Base-by-base conservation (phyloP, 371 early-diverging fungal genomes). In the Mortierella sp. region DNA sequence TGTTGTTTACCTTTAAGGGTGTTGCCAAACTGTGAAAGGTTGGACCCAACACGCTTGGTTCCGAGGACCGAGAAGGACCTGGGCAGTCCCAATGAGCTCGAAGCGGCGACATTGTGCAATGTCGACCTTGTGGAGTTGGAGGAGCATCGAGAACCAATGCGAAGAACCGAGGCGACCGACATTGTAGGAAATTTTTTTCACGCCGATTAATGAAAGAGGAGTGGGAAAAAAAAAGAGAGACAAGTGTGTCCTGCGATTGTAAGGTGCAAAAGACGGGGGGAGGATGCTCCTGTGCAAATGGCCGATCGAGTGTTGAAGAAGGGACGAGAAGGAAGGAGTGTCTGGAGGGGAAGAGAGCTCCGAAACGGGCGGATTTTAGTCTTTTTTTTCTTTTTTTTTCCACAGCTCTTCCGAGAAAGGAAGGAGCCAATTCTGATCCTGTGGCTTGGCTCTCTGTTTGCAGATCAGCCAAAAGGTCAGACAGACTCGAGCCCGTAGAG, bases 61-160 rank as follows among this genome's bases (percentile, higher is more conserved):
- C 71, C 68, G 24, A 82, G 82, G 68, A 77, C 82, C 0, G 82
- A 82, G 52, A 82, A 82, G 43, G 70, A 58, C 68, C 80, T 71
- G 4, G 76, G 73, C 26, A 80, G 39, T 7, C 74, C 74, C 9
- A 75, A 22, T 11, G 71, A 65, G 22, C 11, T 45, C 41, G 70
- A 41, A 9, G 70, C 40, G 26, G 61, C 52, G n/a, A n/a, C n/a
- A n/a, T n/a, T n/a, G 31, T 34, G 69, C 11, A 63, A 41, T n/a
- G 68, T 39, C 11, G 68, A 29, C 40, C 24, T 75, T 43, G 71
- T 44, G 14, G 76, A 66, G 31, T 58, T 53, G 22, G 72, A 53
- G 43, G 75, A 58, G 79, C 73, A 80, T 37, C 80, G 80, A 43
- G 77, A 66, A 10, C 73, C 61, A 45, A 80, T 70, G 50, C 80